Percentiles rank a stretch among this genome's conserved stretches.
phyloP scores from a whole-genome alignment of 352 stramenopile species.

The Phytophthora europaea region DNA sequence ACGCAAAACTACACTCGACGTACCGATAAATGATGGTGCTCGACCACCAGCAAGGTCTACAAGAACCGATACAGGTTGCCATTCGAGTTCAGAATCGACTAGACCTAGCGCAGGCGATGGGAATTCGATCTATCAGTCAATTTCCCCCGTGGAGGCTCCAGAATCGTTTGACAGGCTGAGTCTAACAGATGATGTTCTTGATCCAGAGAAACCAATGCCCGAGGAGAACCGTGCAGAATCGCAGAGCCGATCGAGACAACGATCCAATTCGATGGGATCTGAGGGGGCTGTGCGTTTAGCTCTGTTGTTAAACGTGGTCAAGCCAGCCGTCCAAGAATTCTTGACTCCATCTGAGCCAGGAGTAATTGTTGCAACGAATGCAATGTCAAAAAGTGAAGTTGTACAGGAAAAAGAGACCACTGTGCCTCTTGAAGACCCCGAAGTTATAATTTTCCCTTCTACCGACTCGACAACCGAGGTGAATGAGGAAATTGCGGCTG shows the following conservation, averaged over 20 bases:
- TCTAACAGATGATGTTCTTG: neutral
- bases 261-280: conserved; percentile 27
- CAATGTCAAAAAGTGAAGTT: neutral
- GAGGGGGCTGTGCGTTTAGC: conserved; percentile 12
- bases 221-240: neutral
- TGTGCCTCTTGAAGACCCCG: conserved; percentile 9
- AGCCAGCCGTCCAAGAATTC: conserved; percentile 23
- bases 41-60: conserved; percentile 10
- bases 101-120: neutral
- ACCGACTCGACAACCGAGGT: neutral
- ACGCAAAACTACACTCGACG: neutral
- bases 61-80: neutral
- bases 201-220: neutral
- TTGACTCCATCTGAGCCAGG: conserved; percentile 5
- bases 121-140: neutral
- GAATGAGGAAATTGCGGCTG: neutral
- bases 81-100: neutral
- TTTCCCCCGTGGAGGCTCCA: neutral
- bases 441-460: conserved; percentile 29
- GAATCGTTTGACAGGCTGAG: neutral
- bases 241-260: neutral
- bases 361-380: neutral
- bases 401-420: conserved; percentile 5
- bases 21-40: neutral
- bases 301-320: conserved; percentile 12